Evolutionary conservation across 148 eudicot genomes (phyloP), one percentile per base, ranked within the genome.

Genomic region (Heliosperma pusillum): DNA sequence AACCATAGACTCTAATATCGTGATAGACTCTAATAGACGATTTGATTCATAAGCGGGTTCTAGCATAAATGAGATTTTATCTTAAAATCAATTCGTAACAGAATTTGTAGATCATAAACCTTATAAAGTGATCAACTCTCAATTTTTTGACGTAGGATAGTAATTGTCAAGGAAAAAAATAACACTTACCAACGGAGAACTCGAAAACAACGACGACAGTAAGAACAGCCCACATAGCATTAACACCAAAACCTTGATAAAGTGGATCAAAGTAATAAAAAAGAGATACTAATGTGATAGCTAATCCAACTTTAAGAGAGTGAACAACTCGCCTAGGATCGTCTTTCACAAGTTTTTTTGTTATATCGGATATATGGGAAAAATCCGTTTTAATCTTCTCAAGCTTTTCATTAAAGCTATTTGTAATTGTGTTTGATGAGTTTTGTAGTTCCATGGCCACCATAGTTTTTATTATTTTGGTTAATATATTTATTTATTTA

Each of bases 221-320:
- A 29, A 89, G 72, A 45, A 89, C 88, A 72, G 91, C 93, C 93
- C 93, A 89, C 84, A 87, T 84, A 17, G 90, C 89, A 50, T 70
- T 53, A 33, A 80, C 86, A 12, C 90, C 93, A 63, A 89, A 83
- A 2, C 86, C 85, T 13, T 89, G 78, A 30, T 84, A 89, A 16
- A 86, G 76, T 0, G 84, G 84, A 50, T 86, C 79, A 27, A 84
- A 80, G 74, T 86, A 87, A 72, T 86, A 87, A 68, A 86, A 77
- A 33, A 89, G 59, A 0, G 93, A 89, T 10, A 89, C 88, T 6
- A 86, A 40, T 3, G 84, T 72, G 0, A 89, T 81, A 6, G 93
- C 89, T 0, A 89, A 50, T 63, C 84, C 93, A 0, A 89, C 89
- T 87, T 89, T 89, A 9, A 83, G 17, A 0, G 86, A 81, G 55